Percentiles rank a stretch among this genome's conserved stretches.
Conservation (phyloP, 1,284 basidiomycete species). For the Gomphus bonarii region DNA sequence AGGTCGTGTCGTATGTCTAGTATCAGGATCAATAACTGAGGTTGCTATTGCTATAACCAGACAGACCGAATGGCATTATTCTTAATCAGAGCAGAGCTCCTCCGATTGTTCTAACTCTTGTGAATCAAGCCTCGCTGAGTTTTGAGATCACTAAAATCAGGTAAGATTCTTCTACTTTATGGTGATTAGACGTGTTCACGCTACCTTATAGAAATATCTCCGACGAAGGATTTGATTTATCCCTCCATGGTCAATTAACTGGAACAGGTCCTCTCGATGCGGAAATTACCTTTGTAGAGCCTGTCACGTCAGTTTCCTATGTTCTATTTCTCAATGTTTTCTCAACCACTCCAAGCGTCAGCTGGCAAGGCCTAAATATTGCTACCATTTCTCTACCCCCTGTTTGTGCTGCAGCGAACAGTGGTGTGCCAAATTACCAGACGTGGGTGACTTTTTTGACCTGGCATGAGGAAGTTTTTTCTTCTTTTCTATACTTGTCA, state of each 20-base stretch:
- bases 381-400: slow-evolving; percentile 54
- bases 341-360: slow-evolving; percentile 31
- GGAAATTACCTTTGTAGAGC: slow-evolving; percentile 48
- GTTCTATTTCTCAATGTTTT: background rate
- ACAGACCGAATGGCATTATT: slow-evolving; percentile 57
- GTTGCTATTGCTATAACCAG: slow-evolving; percentile 23
- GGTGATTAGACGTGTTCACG: slow-evolving; percentile 10
- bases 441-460: slow-evolving; percentile 22
- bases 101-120: slow-evolving; percentile 58
- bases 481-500: background rate
- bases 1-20: slow-evolving; percentile 15
- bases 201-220: slow-evolving; percentile 33
- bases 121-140: slow-evolving; percentile 44
- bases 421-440: slow-evolving; percentile 55
- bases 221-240: slow-evolving; percentile 51
- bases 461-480: background rate
- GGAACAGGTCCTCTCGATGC: slow-evolving; percentile 59
- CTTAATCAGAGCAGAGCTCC: slow-evolving; percentile 57
- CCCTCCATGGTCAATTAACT: slow-evolving; percentile 47
- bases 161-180: slow-evolving; percentile 24
- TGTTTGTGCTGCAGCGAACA: slow-evolving; percentile 62
- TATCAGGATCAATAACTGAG: background rate
- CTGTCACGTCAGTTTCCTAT: slow-evolving; percentile 31
- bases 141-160: slow-evolving; percentile 58
- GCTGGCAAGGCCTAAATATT: slow-evolving; percentile 59